These are phyloP conservation scores for Malus sieversii DNA, from an alignment of 306 rosid species.

Conservation along the genomic window DNA sequence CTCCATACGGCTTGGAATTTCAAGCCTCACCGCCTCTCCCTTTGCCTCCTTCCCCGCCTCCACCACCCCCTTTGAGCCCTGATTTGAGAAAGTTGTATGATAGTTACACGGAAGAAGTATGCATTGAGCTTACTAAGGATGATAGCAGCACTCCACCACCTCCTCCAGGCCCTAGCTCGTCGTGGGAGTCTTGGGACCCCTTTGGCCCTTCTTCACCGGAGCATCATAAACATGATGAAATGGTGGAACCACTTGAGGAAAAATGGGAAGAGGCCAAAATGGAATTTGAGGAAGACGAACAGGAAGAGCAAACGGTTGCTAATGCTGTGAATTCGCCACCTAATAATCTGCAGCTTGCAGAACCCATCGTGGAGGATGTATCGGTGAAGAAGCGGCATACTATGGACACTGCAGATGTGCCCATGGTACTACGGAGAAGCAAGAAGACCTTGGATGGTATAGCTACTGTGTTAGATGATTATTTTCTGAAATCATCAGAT, in stretches of 20 bases:
- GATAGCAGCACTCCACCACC: slow-evolving; percentile 12
- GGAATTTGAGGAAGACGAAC: slow-evolving; percentile 62
- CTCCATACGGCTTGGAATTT: slow-evolving; percentile 25
- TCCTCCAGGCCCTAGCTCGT: slow-evolving; percentile 24
- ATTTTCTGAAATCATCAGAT: slow-evolving; percentile 75
- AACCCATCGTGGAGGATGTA: slow-evolving; percentile 28
- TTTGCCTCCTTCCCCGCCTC: slow-evolving; percentile 58
- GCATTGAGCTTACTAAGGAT: slow-evolving; percentile 26
- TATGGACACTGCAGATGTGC: slow-evolving; percentile 30
- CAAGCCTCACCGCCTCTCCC: slow-evolving; percentile 52
- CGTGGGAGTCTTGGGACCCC: slow-evolving; percentile 11
- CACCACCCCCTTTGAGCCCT: slow-evolving; percentile 49
- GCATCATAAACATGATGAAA: slow-evolving; percentile 23
- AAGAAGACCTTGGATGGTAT: slow-evolving; percentile 64
- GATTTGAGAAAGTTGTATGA: slow-evolving; percentile 32
- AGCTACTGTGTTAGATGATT: slow-evolving; percentile 65
- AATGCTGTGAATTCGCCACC: slow-evolving; percentile 25
- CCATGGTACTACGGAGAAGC: slow-evolving; percentile 31
- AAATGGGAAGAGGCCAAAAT: slow-evolving; percentile 71
- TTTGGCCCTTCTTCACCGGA: slow-evolving; percentile 16
- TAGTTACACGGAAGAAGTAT: slow-evolving; percentile 14
- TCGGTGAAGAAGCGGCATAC: slow-evolving; percentile 28
- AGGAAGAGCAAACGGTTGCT: slow-evolving; percentile 43
- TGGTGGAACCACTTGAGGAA: slow-evolving; percentile 36
- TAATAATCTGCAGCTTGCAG: slow-evolving; percentile 34